Base-by-base conservation (phyloP, 116 monocot genomes). In the Posidonia oceanica region DNA sequence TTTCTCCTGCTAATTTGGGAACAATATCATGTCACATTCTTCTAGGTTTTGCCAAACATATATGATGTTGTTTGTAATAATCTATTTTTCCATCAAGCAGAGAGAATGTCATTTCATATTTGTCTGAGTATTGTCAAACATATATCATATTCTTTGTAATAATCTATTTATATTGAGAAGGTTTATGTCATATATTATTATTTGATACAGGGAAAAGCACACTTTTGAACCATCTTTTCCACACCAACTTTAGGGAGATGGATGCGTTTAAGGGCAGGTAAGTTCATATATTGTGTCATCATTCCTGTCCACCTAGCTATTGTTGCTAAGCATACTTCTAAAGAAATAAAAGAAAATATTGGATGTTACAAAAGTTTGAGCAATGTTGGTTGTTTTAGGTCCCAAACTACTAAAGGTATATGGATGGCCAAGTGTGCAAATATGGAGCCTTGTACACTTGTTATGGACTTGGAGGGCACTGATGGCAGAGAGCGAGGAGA, bases 401-500 rank as follows among this genome's bases (percentile, higher is more conserved):
- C 96, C 37, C 91, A 96, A 80, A 96, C 96, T 75, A 96, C 96
- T 16, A 96, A 96, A 82, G 96, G 96, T 56, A 87, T 96, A 64
- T 96, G 91, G 96, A 63, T 96, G 78, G 96, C 89, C 42, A 80
- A 76, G 56, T 84, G 89, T 67, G 71, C 52, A 54, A 81, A 74
- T 38, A 87, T 96, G 59, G 89, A 96, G 38, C 96, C 96, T 57
- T 96, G 79, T 77, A 96, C 96, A 7, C 74, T 96, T 75, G 85
- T 91, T 38, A 89, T 96, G 96, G 96, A 96, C 79, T 78, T 96
- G 79, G 96, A 96, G 79, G 96, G 96, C 67, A 89, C 84, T 64
- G 96, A 96, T 85, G 96, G 96, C 54, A 86, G 96, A 83, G 96
- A 96, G 59, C 77, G 96, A 40, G 96, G 96, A 77, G 91, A 96